Evolutionary conservation across 371 early-diverging fungal species (phyloP).

Genomic region (Syncephalastrum racemosum): DNA sequence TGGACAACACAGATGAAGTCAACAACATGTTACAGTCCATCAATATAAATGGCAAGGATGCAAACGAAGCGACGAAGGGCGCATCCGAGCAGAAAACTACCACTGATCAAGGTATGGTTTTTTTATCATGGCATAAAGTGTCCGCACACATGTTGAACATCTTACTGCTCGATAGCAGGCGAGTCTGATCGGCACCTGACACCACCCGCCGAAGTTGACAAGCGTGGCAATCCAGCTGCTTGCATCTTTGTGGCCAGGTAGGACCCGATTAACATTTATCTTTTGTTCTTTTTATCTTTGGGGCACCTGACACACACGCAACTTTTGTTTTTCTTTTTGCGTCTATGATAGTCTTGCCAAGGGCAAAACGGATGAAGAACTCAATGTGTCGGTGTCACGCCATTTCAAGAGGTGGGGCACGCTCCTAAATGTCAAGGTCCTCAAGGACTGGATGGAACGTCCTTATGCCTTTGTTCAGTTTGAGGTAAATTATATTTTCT

Average conservation of each 20-base stretch:
- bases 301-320: background rate
- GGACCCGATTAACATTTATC: too few relatives aligned
- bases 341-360: constrained; percentile 54
- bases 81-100: too few relatives aligned
- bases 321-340: background rate
- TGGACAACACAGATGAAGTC: too few relatives aligned
- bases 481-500: constrained; percentile 41
- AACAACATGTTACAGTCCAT: too few relatives aligned
- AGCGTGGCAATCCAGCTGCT: constrained; percentile 44
- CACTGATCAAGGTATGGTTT: too few relatives aligned
- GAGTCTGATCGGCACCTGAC: too few relatives aligned
- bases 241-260: constrained; percentile 63
- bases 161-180: too few relatives aligned
- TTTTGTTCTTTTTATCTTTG: background rate
- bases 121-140: too few relatives aligned
- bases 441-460: constrained; percentile 76
- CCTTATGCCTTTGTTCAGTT: constrained; percentile 89
- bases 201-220: background rate
- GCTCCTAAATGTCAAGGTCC: constrained; percentile 73
- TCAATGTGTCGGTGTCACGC: constrained; percentile 57
- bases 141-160: too few relatives aligned
- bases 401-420: constrained; percentile 74
- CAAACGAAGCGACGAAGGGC: too few relatives aligned
- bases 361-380: constrained; percentile 57
- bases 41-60: too few relatives aligned